Evolutionary conservation across 192 early-diverging fungal species (phyloP).

Genomic region (Phlyctochytrium bullatum): DNA sequence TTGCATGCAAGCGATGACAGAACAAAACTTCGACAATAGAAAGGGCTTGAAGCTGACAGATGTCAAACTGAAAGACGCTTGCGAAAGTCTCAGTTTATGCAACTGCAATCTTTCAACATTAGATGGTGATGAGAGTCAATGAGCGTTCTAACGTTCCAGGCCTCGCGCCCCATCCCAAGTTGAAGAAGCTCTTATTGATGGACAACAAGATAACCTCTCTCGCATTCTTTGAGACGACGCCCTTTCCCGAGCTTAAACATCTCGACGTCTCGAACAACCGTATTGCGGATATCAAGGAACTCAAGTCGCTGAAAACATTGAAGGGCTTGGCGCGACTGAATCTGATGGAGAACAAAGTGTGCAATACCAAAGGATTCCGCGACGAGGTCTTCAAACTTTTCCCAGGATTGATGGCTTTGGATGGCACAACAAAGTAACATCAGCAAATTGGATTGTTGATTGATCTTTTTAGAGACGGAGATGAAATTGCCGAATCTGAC

Average conservation of each 20-base stretch:
- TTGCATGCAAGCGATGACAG: too few relatives aligned
- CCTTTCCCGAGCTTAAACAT: background rate
- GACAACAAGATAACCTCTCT: background rate
- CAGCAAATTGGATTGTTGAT: background rate
- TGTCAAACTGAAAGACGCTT: background rate
- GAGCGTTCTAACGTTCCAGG: background rate
- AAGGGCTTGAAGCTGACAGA: background rate
- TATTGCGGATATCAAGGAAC: background rate
- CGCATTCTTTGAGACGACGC: background rate
- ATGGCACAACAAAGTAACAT: background rate
- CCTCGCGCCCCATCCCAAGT: background rate
- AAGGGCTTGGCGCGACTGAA: background rate
- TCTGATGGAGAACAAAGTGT: background rate
- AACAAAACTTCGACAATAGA: background rate
- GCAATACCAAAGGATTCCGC: background rate
- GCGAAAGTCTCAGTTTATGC: background rate
- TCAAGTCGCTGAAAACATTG: background rate
- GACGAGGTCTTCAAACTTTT: background rate
- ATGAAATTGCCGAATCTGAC: background rate
- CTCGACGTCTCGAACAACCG: background rate
- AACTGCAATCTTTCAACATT: background rate
- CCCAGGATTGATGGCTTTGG: background rate
- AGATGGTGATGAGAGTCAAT: background rate
- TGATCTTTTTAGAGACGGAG: background rate
- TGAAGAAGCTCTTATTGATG: background rate